A percentile compares a stretch with the other conserved stretches of the same genome.
Conservation (phyloP, 192 early-diverging fungal genomes). For the Coemansia sp. region DNA sequence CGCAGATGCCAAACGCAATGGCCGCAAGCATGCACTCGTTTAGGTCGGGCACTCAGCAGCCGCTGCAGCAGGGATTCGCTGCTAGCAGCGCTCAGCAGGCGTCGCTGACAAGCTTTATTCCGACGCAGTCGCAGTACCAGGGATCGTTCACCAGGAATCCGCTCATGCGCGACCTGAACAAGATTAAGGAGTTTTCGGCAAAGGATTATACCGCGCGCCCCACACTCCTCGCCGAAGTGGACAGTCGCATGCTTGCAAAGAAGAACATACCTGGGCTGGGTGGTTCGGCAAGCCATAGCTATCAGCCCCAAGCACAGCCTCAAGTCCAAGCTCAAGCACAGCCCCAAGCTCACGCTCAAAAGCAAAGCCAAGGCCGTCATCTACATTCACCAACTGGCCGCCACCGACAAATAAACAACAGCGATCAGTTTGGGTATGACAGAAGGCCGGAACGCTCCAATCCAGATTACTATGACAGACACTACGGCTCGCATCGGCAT, state of each 20-base stretch:
- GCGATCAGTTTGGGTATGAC: neutral
- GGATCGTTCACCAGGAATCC: slow-evolving; percentile 43
- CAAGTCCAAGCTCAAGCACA: slow-evolving; percentile 10
- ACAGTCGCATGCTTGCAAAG: slow-evolving; percentile 44
- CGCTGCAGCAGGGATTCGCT: slow-evolving; percentile 3
- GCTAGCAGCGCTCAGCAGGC: slow-evolving; percentile 18
- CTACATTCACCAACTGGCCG: slow-evolving; percentile 1
- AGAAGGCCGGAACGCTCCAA: neutral
- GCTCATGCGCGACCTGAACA: slow-evolving; percentile 53
- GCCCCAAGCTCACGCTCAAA: slow-evolving; percentile 15
- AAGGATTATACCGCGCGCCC: slow-evolving; percentile 44
- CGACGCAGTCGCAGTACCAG: slow-evolving; percentile 8
- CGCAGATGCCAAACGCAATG: slow-evolving; percentile 7
- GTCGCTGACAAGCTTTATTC: slow-evolving; percentile 42
- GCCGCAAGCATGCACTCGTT: neutral
- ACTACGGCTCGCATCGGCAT: slow-evolving; percentile 6
- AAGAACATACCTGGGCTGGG: slow-evolving; percentile 50
- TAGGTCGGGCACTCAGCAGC: slow-evolving; percentile 5
- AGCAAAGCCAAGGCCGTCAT: slow-evolving; percentile 4
- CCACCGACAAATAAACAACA: neutral
- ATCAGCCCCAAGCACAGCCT: slow-evolving; percentile 28
- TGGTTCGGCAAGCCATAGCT: slow-evolving; percentile 45
- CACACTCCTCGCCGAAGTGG: slow-evolving; percentile 47
- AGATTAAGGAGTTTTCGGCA: slow-evolving; percentile 47
- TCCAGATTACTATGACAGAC: neutral